A percentile compares a stretch with the other conserved stretches of the same genome.
phyloP scores from a whole-genome alignment of 257 asterid genomes.

The Petunia axillaris region DNA sequence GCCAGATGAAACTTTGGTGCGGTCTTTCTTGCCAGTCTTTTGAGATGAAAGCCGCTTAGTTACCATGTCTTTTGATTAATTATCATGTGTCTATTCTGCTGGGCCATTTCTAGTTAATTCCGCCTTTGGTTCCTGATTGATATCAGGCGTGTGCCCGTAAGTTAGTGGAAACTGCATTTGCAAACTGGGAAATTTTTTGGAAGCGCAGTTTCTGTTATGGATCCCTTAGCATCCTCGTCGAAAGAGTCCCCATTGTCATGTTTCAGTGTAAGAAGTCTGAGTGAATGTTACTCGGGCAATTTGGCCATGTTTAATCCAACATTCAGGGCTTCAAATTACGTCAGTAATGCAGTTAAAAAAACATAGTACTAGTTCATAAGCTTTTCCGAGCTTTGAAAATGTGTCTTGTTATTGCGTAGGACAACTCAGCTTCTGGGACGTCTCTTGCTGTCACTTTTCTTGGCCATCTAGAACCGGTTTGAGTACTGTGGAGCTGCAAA shows the following conservation, averaged over 20 bases:
- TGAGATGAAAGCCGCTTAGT: too few relatives aligned
- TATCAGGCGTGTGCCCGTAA: not conserved
- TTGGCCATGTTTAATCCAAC: not conserved
- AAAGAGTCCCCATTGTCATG: too few relatives aligned
- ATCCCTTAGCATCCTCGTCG: not conserved
- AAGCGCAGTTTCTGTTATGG: not conserved
- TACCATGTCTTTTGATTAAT: too few relatives aligned
- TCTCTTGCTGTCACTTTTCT: not conserved
- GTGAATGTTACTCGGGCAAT: too few relatives aligned
- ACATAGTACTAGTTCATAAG: not conserved
- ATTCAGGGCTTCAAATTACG: not conserved
- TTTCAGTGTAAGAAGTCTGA: too few relatives aligned
- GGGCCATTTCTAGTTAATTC: too few relatives aligned
- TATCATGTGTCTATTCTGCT: too few relatives aligned
- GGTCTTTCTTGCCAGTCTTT: too few relatives aligned
- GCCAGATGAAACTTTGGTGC: too few relatives aligned
- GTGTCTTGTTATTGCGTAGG: not conserved
- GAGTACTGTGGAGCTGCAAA: too few relatives aligned
- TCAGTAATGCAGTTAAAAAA: not conserved
- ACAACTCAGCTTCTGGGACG: not conserved
- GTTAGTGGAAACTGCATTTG: constrained; percentile 15
- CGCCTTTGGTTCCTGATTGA: too few relatives aligned
- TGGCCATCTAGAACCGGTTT: not conserved
- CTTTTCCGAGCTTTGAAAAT: not conserved
- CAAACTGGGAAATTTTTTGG: not conserved